Evolutionary conservation across 2,329 filamentous ascomycete species (phyloP).

Genomic region (Aspergillus eucalypticola): DNA sequence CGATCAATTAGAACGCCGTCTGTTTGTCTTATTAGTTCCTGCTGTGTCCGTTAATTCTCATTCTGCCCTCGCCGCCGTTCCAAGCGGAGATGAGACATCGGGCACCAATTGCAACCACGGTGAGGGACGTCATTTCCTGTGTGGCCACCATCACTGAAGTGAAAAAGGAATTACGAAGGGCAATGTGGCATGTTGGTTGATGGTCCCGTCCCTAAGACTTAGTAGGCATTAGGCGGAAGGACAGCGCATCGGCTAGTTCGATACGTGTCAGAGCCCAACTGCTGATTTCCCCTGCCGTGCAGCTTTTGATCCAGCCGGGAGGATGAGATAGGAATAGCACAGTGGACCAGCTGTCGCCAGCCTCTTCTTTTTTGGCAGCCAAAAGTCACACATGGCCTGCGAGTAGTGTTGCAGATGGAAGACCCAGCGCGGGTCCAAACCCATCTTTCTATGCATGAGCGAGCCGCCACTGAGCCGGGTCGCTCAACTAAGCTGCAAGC

Average conservation of each 20-base stretch:
- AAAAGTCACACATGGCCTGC: constrained; percentile 15
- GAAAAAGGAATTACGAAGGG: constrained; percentile 1
- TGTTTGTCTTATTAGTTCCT: neutral
- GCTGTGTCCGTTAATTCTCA: neutral
- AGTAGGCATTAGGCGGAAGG: constrained; percentile 19
- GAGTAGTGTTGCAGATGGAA: constrained; percentile 12
- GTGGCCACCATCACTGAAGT: neutral
- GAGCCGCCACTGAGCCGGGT: constrained; percentile 12
- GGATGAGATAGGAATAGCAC: constrained; percentile 23
- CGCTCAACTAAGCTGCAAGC: constrained; percentile 10
- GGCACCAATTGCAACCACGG: constrained; percentile 13
- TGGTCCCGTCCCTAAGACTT: constrained; percentile 13
- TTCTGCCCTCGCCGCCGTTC: neutral
- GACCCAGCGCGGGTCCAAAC: constrained; percentile 3
- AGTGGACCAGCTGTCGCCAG: constrained; percentile 25
- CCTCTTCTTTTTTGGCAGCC: constrained; percentile 16
- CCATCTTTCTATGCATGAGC: constrained; percentile 14
- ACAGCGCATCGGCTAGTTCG: constrained; percentile 26
- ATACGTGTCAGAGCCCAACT: constrained; percentile 36
- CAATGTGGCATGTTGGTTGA: constrained; percentile 13
- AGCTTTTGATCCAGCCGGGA: constrained; percentile 26
- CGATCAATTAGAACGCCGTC: neutral
- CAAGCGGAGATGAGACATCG: constrained; percentile 6
- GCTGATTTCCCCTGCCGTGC: constrained; percentile 30
- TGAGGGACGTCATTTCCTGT: neutral